Percentiles rank a stretch among this genome's conserved stretches.
Evolutionary conservation across 805 yeast species (phyloP).

Genomic region (Isabelozyma pseudorhagii): DNA sequence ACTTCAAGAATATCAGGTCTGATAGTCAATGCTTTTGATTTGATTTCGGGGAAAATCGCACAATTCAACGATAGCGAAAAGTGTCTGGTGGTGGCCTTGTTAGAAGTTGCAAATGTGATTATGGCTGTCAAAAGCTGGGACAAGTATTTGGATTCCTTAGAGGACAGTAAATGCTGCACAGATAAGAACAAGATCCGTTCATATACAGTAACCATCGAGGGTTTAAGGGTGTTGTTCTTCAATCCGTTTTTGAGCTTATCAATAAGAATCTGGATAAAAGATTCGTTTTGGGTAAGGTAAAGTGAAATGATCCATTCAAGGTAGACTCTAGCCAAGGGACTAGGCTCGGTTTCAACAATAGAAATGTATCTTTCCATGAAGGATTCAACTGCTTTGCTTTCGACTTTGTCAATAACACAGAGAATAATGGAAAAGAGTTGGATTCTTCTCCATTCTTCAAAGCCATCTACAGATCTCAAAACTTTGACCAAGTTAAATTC

Average conservation of each 20-base stretch:
- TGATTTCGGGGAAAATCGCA: slow-evolving; percentile 49
- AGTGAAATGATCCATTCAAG: slow-evolving; percentile 75
- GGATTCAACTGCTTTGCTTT: neutral
- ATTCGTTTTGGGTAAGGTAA: slow-evolving; percentile 27
- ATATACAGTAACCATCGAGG: slow-evolving; percentile 57
- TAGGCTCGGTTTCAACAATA: slow-evolving; percentile 56
- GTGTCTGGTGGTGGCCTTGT: slow-evolving; percentile 80
- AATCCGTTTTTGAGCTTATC: slow-evolving; percentile 12
- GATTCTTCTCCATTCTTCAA: slow-evolving; percentile 65
- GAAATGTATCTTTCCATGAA: slow-evolving; percentile 18
- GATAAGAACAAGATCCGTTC: slow-evolving; percentile 61
- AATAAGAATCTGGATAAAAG: slow-evolving; percentile 5
- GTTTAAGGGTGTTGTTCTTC: slow-evolving; percentile 29
- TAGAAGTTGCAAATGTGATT: slow-evolving; percentile 74
- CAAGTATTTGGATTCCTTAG: slow-evolving; percentile 27
- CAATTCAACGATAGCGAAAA: slow-evolving; percentile 74
- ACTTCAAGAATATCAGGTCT: slow-evolving; percentile 23
- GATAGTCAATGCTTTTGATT: slow-evolving; percentile 20
- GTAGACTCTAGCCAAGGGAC: slow-evolving; percentile 73
- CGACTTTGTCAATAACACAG: slow-evolving; percentile 11
- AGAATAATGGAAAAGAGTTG: slow-evolving; percentile 52
- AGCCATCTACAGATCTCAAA: slow-evolving; percentile 57
- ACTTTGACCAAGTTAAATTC: slow-evolving; percentile 47
- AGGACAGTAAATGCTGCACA: slow-evolving; percentile 38
- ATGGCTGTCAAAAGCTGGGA: slow-evolving; percentile 46